These are phyloP conservation scores for Ilex paraguariensis DNA, from an alignment of 305 asterid species.

Conservation along the genomic window DNA sequence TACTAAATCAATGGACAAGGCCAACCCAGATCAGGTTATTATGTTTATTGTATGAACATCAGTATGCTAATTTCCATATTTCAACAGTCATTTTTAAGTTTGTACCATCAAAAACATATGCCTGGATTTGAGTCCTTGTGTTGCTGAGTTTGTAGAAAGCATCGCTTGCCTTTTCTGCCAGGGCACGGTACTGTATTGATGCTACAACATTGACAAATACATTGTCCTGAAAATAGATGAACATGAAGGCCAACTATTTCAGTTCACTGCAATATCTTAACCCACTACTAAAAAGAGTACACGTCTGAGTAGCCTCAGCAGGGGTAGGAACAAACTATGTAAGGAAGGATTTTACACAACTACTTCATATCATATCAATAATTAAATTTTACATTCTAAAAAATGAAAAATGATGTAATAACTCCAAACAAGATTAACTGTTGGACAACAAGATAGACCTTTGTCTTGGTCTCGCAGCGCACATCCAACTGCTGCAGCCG, in stretches of 20 bases:
- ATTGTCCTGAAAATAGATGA: conserved; percentile 52
- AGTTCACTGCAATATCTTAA: not conserved
- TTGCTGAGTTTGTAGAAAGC: conserved; percentile 89
- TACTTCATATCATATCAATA: no score
- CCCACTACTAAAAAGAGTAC: not conserved
- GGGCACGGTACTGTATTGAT: conserved; percentile 80
- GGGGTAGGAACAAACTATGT: no score
- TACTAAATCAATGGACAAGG: conserved; percentile 32
- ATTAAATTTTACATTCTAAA: not conserved
- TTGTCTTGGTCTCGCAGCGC: conserved; percentile 70
- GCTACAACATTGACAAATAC: conserved; percentile 90
- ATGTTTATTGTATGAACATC: not conserved
- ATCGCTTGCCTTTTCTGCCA: conserved; percentile 68
- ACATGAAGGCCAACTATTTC: conserved; percentile 6
- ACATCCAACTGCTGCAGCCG: conserved; percentile 73
- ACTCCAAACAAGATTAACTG: not conserved
- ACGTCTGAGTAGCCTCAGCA: not conserved
- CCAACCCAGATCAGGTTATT: conserved; percentile 8
- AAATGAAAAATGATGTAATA: not conserved
- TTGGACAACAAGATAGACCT: conserved; percentile 30
- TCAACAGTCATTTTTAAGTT: not conserved
- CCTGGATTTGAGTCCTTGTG: conserved; percentile 82
- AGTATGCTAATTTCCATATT: not conserved
- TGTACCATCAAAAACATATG: conserved; percentile 84
- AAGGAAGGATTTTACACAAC: not conserved